Conservation (phyloP, 306 rosid species). For the Mimosa bimucronata region DNA sequence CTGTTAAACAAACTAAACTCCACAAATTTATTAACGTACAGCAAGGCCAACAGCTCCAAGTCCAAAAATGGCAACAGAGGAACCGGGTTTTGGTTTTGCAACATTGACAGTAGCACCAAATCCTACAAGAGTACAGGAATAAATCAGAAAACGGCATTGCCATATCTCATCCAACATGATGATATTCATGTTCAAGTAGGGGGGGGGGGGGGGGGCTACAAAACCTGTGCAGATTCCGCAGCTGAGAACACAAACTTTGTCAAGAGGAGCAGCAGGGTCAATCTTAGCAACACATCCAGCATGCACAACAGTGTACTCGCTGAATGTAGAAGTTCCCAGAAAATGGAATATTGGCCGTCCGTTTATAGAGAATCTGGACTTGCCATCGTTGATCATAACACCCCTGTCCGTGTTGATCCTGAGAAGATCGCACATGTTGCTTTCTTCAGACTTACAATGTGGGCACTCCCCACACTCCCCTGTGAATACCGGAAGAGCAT, state of each 20-base stretch:
- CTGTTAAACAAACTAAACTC: not conserved
- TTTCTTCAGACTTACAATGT: constrained; percentile 66
- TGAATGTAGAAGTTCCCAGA: constrained; percentile 71
- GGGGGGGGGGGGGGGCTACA: too few relatives aligned
- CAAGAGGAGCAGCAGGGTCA: constrained; percentile 68
- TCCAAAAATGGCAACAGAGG: constrained; percentile 62
- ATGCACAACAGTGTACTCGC: constrained; percentile 67
- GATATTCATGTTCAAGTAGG: not conserved
- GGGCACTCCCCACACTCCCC: constrained; percentile 66
- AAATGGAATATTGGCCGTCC: constrained; percentile 67
- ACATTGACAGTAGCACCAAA: constrained; percentile 70
- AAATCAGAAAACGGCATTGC: not conserved
- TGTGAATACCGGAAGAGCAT: constrained; percentile 68
- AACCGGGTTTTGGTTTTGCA: constrained; percentile 64
- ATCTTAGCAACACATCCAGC: constrained; percentile 62
- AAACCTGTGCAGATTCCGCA: constrained; percentile 71
- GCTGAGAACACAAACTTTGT: constrained; percentile 71
- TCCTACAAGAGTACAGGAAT: constrained; percentile 38
- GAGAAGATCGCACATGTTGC: constrained; percentile 73
- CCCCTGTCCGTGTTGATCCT: constrained; percentile 70
- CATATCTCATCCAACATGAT: not conserved
- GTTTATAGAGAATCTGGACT: constrained; percentile 55
- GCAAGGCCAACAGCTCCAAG: constrained; percentile 73
- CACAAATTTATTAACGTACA: constrained; percentile 50
- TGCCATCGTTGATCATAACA: constrained; percentile 54